Conservation (phyloP, 805 yeast genomes). For the Kluyveromyces siamensis region DNA sequence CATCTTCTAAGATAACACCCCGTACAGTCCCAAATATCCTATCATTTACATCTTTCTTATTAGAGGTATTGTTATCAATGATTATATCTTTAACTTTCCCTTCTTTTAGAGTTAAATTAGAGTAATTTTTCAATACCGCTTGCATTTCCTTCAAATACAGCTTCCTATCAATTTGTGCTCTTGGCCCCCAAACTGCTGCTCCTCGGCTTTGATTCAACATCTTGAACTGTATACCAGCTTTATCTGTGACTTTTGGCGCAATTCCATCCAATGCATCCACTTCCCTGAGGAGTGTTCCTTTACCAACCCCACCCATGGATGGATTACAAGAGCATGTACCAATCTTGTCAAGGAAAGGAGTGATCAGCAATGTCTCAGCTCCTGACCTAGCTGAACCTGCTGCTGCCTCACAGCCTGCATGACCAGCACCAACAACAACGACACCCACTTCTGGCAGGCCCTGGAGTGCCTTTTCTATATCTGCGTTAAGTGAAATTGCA, state of each 20-base stretch:
- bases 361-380: conserved; percentile 44
- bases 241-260: conserved; percentile 75
- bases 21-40: conserved; percentile 38
- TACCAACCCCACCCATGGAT: conserved; percentile 96
- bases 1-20: conserved; percentile 71
- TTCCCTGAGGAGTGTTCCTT: conserved; percentile 85
- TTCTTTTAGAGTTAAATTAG: conserved; percentile 45
- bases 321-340: conserved; percentile 98
- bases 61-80: conserved; percentile 32
- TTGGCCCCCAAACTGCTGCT: conserved; percentile 94
- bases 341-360: conserved; percentile 65
- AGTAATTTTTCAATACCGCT: conserved; percentile 42
- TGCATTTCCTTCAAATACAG: conserved; percentile 80
- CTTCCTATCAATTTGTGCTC: conserved; percentile 90
- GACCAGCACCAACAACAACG: conserved; percentile 93
- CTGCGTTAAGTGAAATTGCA: conserved; percentile 7
- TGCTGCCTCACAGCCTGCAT: conserved; percentile 98
- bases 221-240: conserved; percentile 87
- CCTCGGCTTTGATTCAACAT: conserved; percentile 81
- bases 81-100: conserved; percentile 83
- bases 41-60: conserved; percentile 12
- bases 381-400: conserved; percentile 88
- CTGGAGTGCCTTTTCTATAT: conserved; percentile 3
- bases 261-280: conserved; percentile 97
- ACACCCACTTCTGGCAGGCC: conserved; percentile 33